A percentile compares a stretch with the other conserved stretches of the same genome.
Conservation (phyloP, 129 eudicot species). For the Cynara cardunculus region DNA sequence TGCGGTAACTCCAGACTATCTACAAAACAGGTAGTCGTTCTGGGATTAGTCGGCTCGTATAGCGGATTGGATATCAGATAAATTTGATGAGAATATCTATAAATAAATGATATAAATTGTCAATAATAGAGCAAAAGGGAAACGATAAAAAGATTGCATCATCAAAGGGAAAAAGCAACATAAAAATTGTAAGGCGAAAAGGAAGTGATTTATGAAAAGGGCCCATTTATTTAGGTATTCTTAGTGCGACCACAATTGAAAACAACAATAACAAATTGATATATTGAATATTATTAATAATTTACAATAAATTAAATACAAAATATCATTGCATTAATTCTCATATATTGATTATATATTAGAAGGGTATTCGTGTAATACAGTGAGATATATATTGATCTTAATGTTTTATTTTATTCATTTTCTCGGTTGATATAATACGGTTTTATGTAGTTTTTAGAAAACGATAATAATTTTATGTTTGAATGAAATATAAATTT, state of each 20-base stretch:
- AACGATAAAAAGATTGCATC: conserved; percentile 35
- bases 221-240: conserved; percentile 40
- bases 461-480: no score
- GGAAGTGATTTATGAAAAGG: conserved; percentile 23
- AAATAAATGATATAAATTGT: not conserved
- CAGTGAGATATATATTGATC: no score
- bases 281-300: not conserved
- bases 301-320: not conserved
- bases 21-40: no score
- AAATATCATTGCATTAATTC: not conserved
- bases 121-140: conserved; percentile 14
- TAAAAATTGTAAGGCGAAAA: conserved; percentile 23
- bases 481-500: no score
- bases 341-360: not conserved
- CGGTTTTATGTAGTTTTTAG: no score
- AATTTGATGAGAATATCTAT: not conserved
- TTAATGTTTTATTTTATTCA: no score
- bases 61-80: no score
- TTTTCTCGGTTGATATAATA: no score
- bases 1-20: no score
- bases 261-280: conserved; percentile 22
- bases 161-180: conserved; percentile 28
- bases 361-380: no score
- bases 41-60: no score
- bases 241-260: conserved; percentile 38